Base-by-base conservation (phyloP, 345 rosid species). In the Hibiscus tridactylites region DNA sequence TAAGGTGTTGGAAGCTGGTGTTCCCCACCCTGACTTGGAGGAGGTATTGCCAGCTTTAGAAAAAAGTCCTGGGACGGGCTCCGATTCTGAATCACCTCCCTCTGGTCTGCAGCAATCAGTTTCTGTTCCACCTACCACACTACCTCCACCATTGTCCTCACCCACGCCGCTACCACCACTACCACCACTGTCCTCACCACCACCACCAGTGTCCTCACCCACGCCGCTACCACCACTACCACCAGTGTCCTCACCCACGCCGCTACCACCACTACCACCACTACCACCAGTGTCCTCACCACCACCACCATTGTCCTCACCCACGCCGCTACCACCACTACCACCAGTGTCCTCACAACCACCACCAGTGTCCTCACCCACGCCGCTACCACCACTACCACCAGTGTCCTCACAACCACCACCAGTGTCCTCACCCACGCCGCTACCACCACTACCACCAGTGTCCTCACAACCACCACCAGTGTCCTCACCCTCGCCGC, bases 11-110 rank as follows among this genome's bases (percentile, higher is more conserved):
- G 75, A 61, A 73, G 72, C 72, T 73, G 83, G 71, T 74, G 61
- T 76, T 72, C 80, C 75, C 75, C 79, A 73, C 66, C 81, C 79
- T 56, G 85, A 83, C 60, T 74, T 80, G 11, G 99, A 89, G 65
- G 89, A 89, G 76, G 33, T 57, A 70, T 80, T 76, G 74, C 83
- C 85, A 59, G 68, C 81, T 52, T 71, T 83, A 5, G 83, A 77
- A 81, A 92, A 91, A 70, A 85, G 75, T 71, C 77, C 80, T 17
- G 67, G 68, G 21, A 44, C 65, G 62, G 85, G 79, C 71, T 77
- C 81, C 24, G 90, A 87, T 74, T 68, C 81, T 19, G 92, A 87
- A 75, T 68, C 79, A 67, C 73, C 72, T 79, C 82, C 79, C 53
- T 60, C 75, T 65, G 74, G 70, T 68, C 58, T 66, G 1, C 76